Conservation (phyloP, 1,284 basidiomycete genomes). For the Trametes versicolor region DNA sequence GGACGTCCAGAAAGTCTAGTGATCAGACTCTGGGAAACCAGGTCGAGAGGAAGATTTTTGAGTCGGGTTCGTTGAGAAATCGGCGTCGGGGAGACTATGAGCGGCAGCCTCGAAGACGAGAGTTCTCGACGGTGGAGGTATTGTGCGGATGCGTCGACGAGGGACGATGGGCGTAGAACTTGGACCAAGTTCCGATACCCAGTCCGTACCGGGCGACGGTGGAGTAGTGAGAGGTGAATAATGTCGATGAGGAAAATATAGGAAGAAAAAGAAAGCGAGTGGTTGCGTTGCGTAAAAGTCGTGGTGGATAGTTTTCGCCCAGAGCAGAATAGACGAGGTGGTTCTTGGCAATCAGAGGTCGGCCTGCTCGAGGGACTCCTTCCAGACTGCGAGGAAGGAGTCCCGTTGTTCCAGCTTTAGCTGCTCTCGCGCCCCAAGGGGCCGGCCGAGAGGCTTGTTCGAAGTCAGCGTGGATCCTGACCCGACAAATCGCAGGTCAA, state of each 20-base stretch:
- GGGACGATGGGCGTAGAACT: background rate
- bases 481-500: background rate
- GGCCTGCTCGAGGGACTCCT: background rate
- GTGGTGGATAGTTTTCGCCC: background rate
- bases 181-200: background rate
- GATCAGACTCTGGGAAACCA: background rate
- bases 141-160: conserved; percentile 7
- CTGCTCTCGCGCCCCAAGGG: background rate
- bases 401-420: background rate
- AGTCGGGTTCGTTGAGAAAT: background rate
- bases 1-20: background rate
- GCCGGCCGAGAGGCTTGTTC: background rate
- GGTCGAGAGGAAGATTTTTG: background rate
- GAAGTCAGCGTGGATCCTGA: background rate
- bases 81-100: background rate
- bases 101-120: background rate
- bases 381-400: conserved; percentile 1
- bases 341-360: background rate
- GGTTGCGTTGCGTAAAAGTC: background rate
- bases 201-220: background rate
- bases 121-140: background rate
- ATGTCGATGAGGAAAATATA: background rate
- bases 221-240: background rate
- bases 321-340: background rate
- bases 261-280: background rate